Evolutionary conservation across 1,284 basidiomycete species (phyloP).

Genomic region (Sporisorium iseilematis-ciliati): DNA sequence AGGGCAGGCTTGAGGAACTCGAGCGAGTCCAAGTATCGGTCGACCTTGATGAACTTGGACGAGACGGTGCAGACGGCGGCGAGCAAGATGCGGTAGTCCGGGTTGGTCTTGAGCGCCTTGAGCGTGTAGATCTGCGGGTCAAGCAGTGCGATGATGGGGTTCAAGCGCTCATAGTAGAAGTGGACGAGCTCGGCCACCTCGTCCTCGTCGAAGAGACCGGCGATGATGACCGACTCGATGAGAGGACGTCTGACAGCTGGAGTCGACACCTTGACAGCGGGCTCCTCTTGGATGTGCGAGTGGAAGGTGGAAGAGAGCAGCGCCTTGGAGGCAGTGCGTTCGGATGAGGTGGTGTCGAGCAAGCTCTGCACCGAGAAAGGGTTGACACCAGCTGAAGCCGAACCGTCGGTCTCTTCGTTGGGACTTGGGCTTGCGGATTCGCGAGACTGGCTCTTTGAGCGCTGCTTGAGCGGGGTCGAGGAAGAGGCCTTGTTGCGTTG

Average conservation of each 20-base stretch:
- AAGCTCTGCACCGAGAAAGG: constrained; percentile 52
- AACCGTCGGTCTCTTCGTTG: constrained; percentile 32
- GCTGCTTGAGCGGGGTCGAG: constrained; percentile 20
- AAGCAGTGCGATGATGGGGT: constrained; percentile 66
- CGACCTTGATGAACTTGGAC: constrained; percentile 84
- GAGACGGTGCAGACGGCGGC: constrained; percentile 84
- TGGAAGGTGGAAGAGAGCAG: constrained; percentile 50
- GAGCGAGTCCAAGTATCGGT: constrained; percentile 66
- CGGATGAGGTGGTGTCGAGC: constrained; percentile 47
- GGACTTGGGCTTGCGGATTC: constrained; percentile 37
- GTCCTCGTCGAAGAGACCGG: constrained; percentile 46
- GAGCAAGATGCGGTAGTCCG: constrained; percentile 81
- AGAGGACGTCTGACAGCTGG: constrained; percentile 35
- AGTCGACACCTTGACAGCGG: constrained; percentile 44
- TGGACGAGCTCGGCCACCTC: constrained; percentile 42
- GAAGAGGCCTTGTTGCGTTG: constrained; percentile 20
- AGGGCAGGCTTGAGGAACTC: constrained; percentile 76
- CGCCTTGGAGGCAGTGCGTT: constrained; percentile 44
- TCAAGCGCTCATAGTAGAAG: constrained; percentile 55
- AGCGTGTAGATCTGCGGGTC: constrained; percentile 70
- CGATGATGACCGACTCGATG: constrained; percentile 50
- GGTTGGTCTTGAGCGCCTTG: constrained; percentile 76
- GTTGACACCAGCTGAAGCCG: constrained; percentile 27
- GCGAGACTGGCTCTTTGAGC: constrained; percentile 25
- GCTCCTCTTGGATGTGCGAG: constrained; percentile 47